Base-by-base conservation (phyloP, 257 asterid species). In the Nemophila menziesii region DNA sequence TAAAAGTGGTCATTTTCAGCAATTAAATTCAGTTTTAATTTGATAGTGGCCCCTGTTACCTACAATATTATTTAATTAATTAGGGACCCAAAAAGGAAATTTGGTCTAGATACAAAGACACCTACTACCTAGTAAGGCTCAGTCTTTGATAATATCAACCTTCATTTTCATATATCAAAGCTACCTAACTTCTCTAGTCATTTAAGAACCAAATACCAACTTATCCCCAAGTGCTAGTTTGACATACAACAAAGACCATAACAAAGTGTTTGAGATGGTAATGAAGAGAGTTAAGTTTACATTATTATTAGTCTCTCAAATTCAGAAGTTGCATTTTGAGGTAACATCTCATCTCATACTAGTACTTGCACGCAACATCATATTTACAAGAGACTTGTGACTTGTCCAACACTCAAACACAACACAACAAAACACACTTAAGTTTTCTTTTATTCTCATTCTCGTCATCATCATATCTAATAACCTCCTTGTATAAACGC, bases 401-500 rank as follows among this genome's bases (percentile, higher is more conserved):
- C n/a, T 52, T 34, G 49, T 52, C 27, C 61, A 24, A 26, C 20
- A 49, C 18, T 15, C 3, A 51, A 40, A 36, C 4, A 8, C 33
- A 21, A 37, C 3, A 36, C 39, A 22, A 41, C 42, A 21, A 23
- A 22, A 16, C n/a, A 16, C 3, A 16, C 2, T 45, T 8, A 6
- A 36, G 17, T 37, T 22, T 33, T n/a, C n/a, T n/a, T n/a, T n/a
- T n/a, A 13, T 29, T 17, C 18, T 13, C 50, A 13, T 56, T 60
- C 9, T 53, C 43, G 24, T 74, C 72, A 46, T 68, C 67, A 26
- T 58, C 73, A 55, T 52, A 5, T 37, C 70, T 78, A 86, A 66
- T 86, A 86, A 37, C 96, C 96, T 15, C 96, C 96, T 48, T 86
- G 96, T 49, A 86, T 86, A 49, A 13, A 86, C 14, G 82, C 92